Evolutionary conservation across 805 yeast species (phyloP).

Genomic region (Suhomyces xylopsoci): DNA sequence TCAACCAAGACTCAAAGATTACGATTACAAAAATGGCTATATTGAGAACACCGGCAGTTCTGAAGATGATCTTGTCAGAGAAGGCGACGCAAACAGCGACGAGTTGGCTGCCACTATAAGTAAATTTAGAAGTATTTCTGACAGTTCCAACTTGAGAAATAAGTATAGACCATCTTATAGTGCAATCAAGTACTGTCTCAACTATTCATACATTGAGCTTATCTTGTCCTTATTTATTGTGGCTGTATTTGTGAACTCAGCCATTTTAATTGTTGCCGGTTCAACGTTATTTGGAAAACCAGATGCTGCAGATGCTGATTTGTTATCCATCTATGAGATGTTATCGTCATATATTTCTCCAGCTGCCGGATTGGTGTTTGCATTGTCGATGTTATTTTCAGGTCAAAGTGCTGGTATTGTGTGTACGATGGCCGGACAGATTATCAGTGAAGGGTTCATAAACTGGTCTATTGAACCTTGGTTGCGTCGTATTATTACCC

Average conservation of each 20-base stretch:
- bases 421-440: slow-evolving; percentile 49
- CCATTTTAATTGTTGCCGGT: slow-evolving; percentile 46
- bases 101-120: slow-evolving; percentile 13
- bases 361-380: slow-evolving; percentile 44
- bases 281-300: slow-evolving; percentile 40
- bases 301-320: slow-evolving; percentile 46
- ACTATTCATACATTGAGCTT: slow-evolving; percentile 39
- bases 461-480: slow-evolving; percentile 44
- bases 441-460: slow-evolving; percentile 44
- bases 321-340: slow-evolving; percentile 44
- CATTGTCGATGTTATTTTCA: slow-evolving; percentile 44
- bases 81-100: neutral
- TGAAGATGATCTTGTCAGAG: neutral
- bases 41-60: neutral
- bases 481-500: slow-evolving; percentile 40
- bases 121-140: slow-evolving; percentile 24
- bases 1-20: slow-evolving; percentile 42
- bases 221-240: slow-evolving; percentile 39
- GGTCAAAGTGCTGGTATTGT: slow-evolving; percentile 49
- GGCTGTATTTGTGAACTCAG: slow-evolving; percentile 44
- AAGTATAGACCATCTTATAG: slow-evolving; percentile 41
- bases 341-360: slow-evolving; percentile 42
- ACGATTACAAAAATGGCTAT: slow-evolving; percentile 33
- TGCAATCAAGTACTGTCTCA: slow-evolving; percentile 41
- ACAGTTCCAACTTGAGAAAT: slow-evolving; percentile 24